Evolutionary conservation across 257 asterid genomes (phyloP).

Genomic region (Gentiana macrophylla): DNA sequence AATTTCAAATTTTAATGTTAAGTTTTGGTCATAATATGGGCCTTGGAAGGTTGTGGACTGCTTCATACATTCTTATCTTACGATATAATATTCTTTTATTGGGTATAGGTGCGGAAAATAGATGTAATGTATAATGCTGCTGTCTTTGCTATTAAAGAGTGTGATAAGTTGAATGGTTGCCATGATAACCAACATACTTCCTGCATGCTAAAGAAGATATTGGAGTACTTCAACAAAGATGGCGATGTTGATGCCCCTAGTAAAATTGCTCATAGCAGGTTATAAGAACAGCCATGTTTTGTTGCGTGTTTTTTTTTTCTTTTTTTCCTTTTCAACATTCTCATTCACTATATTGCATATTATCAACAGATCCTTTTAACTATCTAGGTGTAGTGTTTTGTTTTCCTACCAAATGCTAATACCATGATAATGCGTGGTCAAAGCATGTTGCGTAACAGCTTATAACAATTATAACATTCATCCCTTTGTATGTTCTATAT

Average conservation of each 20-base stretch:
- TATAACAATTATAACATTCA: too few species aligned
- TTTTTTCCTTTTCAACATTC: too few species aligned
- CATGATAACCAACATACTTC: conserved; percentile 49
- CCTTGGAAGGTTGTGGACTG: conserved; percentile 4
- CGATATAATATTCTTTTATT: conserved; percentile 8
- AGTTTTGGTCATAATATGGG: not conserved
- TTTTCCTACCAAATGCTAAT: not conserved
- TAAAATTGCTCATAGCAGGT: conserved; percentile 62
- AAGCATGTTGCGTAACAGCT: too few species aligned
- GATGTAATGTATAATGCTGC: conserved; percentile 66
- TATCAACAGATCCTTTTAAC: not conserved
- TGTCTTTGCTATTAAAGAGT: conserved; percentile 44
- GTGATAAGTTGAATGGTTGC: conserved; percentile 61
- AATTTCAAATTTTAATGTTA: too few species aligned
- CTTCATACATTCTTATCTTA: conserved; percentile 4
- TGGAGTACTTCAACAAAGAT: conserved; percentile 52
- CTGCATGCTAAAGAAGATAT: conserved; percentile 60
- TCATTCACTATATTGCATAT: not conserved
- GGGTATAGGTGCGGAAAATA: conserved; percentile 53
- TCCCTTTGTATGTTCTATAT: not conserved
- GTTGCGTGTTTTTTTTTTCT: too few species aligned
- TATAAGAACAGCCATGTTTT: not conserved
- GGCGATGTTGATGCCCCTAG: conserved; percentile 29
- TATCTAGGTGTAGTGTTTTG: not conserved
- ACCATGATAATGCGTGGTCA: not conserved